These are phyloP conservation scores for Globisporangium recalcitrans DNA, from an alignment of 352 stramenopile species.

Conservation along the genomic window DNA sequence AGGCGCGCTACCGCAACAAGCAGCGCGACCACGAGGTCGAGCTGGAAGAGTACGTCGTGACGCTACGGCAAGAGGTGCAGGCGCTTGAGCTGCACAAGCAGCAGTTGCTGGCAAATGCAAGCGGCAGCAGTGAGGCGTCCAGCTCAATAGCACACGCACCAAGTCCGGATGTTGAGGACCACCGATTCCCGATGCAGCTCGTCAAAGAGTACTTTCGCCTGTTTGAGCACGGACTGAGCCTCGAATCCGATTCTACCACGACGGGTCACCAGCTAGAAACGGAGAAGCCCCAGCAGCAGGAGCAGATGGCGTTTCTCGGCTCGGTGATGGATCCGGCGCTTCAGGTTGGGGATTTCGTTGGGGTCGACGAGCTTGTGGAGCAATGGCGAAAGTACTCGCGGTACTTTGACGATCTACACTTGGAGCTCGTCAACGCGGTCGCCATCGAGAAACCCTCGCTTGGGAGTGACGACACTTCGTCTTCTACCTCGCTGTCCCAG, in stretches of 20 bases:
- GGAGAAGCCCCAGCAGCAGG: not conserved
- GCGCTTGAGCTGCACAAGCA: conserved; percentile 20
- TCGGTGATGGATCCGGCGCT: conserved; percentile 32
- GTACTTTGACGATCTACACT: conserved; percentile 17
- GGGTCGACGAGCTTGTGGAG: conserved; percentile 23
- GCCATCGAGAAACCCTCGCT: conserved; percentile 1
- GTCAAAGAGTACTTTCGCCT: conserved; percentile 19
- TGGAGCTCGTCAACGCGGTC: conserved; percentile 13
- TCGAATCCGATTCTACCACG: not conserved
- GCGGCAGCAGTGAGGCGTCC: not conserved
- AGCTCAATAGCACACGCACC: not conserved
- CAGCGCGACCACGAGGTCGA: conserved; percentile 14
- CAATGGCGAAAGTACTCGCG: conserved; percentile 36
- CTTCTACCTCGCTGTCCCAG: not conserved
- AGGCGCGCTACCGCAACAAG: conserved; percentile 30
- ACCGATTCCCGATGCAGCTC: not conserved
- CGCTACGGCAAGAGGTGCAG: conserved; percentile 18
- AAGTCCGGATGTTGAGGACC: not conserved
- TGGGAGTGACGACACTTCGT: not conserved
- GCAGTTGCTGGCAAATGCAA: conserved; percentile 8
- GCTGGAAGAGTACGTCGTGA: conserved; percentile 19
- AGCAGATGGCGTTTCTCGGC: conserved; percentile 37
- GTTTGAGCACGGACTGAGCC: conserved; percentile 15
- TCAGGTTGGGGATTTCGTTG: conserved; percentile 26
- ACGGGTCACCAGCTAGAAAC: not conserved